Evolutionary conservation across 768 basidiomycete genomes (phyloP).

Genomic region (Kwoniella bestiolae): DNA sequence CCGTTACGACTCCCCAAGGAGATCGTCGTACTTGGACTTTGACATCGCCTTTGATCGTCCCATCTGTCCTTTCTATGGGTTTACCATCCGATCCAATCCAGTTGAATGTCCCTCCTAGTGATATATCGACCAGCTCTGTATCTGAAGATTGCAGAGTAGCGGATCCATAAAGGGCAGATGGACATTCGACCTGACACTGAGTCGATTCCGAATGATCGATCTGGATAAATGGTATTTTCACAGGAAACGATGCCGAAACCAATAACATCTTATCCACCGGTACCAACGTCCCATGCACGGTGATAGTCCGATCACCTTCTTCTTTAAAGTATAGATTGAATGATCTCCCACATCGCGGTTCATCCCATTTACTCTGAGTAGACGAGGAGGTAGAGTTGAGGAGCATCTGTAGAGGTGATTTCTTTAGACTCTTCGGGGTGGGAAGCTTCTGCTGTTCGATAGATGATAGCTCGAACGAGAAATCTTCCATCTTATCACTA

Average conservation of each 20-base stretch:
- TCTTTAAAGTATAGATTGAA: constrained; percentile 26
- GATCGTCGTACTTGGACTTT: constrained; percentile 15
- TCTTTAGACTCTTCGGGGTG: background rate
- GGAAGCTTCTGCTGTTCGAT: constrained; percentile 14
- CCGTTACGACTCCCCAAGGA: constrained; percentile 5
- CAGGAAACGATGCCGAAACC: constrained; percentile 24
- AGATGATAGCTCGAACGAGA: constrained; percentile 39
- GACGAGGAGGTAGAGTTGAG: background rate
- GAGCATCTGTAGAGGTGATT: constrained; percentile 4
- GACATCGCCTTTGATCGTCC: constrained; percentile 24
- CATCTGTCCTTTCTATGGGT: background rate
- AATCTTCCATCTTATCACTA: constrained; percentile 37
- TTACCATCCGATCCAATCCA: constrained; percentile 23
- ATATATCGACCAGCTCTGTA: constrained; percentile 5
- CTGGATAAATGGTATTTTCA: constrained; percentile 28
- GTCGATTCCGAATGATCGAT: background rate
- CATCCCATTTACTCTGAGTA: background rate
- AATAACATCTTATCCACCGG: constrained; percentile 23
- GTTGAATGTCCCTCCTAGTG: constrained; percentile 12
- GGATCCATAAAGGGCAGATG: background rate
- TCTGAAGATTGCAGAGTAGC: background rate
- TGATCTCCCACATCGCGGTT: constrained; percentile 4
- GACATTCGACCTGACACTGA: constrained; percentile 18
- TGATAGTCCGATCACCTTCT: constrained; percentile 4
- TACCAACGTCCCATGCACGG: constrained; percentile 24